Conservation (phyloP, 345 rosid species). For the Nasturtium officinale region DNA sequence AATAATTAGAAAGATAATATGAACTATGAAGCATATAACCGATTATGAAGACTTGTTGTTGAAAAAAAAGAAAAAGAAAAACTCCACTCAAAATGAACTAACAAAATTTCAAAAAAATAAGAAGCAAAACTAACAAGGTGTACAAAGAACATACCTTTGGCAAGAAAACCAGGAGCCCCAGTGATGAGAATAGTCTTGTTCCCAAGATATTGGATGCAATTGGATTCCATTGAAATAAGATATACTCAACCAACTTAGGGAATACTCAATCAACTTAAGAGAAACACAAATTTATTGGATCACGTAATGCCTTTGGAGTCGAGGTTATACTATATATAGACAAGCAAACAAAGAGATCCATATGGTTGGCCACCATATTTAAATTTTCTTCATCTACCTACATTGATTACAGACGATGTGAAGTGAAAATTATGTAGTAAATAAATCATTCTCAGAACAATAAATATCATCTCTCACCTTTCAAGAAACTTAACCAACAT, state of each 20-base stretch:
- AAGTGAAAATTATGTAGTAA: not conserved
- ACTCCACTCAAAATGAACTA: not conserved
- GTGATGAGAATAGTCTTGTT: slow-evolving; percentile 50
- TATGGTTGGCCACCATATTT: slow-evolving; percentile 22
- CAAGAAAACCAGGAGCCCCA: slow-evolving; percentile 58
- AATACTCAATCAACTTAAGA: not conserved
- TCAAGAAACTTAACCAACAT: slow-evolving; percentile 31
- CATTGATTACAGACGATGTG: slow-evolving; percentile 28
- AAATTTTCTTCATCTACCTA: slow-evolving; percentile 33
- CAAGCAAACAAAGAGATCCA: not conserved
- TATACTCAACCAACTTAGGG: not conserved
- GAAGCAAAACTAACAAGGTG: not conserved
- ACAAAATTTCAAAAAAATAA: too few species aligned
- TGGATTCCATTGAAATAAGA: slow-evolving; percentile 35
- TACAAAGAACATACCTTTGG: slow-evolving; percentile 41
- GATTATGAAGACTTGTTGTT: not conserved
- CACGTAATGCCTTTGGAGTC: slow-evolving; percentile 22
- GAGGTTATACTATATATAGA: slow-evolving; percentile 34
- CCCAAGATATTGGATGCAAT: slow-evolving; percentile 39
- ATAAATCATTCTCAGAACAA: slow-evolving; percentile 3
- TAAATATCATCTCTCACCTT: slow-evolving; percentile 20
- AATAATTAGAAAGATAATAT: not conserved
- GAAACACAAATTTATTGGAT: slow-evolving; percentile 19
- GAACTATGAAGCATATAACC: not conserved
- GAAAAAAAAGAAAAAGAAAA: not conserved